Evolutionary conservation across 345 rosid species (phyloP), one percentile per base, ranked within the genome.

Genomic region (Reutealis trisperma): DNA sequence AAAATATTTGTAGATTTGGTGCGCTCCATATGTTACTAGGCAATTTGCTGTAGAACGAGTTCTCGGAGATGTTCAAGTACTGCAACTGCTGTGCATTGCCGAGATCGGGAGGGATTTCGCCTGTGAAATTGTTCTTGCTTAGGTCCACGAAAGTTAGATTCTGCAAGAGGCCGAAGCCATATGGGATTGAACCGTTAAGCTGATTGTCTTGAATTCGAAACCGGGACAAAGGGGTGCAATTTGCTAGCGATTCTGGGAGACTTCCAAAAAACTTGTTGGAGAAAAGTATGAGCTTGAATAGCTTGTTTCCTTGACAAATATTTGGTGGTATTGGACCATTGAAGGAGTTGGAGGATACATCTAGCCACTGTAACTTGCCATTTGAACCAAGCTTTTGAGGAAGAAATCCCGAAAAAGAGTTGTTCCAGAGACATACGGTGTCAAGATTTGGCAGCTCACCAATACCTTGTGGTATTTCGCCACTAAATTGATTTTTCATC

Each of bases 241-340:
- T 85, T 2, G 88, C 85, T 9, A 96, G 81, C 65, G 86, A 84
- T 10, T 58, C 71, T 0, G 99, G 99, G 5, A 93, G 64, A 44
- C 79, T 79, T 60, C 86, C 84, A 13, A 67, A 27, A 75, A 96
- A 85, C 66, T 57, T 82, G 87, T 96, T 96, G 84, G 94, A 87
- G 88, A 94, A 94, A 72, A 96, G 97, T 10, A 96, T 82, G 71
- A 96, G 96, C 79, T 91, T 96, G 85, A 70, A 84, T 11, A 96
- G 88, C 82, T 77, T 87, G 79, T 88, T 91, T 67, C 98, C 98
- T 24, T 76, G 70, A 77, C 99, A 96, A 27, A 96, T 87, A 73
- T 83, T 86, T 54, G 89, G 83, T 2, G 99, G 99, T 58, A 96
- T 79, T 42, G 92, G 87, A 19, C 98, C 99, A 0, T 84, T 83